Evolutionary conservation across 257 asterid species (phyloP).

Genomic region (Salvia hispanica): DNA sequence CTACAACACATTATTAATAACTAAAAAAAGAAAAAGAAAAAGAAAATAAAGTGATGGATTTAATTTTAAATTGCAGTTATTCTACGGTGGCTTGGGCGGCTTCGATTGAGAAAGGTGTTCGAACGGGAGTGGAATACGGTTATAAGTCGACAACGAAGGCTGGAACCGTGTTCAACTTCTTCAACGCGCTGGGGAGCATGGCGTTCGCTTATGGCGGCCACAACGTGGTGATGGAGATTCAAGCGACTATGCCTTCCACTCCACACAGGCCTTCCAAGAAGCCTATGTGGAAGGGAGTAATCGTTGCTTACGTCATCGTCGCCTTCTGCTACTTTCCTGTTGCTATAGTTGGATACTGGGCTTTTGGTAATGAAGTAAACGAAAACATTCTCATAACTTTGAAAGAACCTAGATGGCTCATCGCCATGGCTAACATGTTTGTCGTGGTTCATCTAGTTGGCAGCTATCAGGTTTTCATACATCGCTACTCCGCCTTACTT

Average conservation of each 20-base stretch:
- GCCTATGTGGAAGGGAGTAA: conserved; percentile 29
- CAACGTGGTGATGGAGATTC: conserved; percentile 28
- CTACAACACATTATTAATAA: not conserved
- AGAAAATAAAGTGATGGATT: too few species aligned
- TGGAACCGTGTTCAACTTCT: not conserved
- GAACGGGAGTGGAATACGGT: conserved; percentile 4
- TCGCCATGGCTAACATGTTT: conserved; percentile 30
- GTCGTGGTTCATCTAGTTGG: conserved; percentile 29
- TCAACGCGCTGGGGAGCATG: conserved; percentile 18
- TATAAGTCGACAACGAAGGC: not conserved
- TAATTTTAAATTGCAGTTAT: not conserved
- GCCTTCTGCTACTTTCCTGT: conserved; percentile 25
- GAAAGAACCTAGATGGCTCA: conserved; percentile 12
- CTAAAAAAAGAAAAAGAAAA: too few species aligned
- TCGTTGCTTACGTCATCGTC: conserved; percentile 6
- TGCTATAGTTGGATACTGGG: conserved; percentile 27
- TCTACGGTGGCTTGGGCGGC: conserved; percentile 18
- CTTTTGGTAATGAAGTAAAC: not conserved
- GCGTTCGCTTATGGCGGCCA: conserved; percentile 25
- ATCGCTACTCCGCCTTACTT: too few species aligned
- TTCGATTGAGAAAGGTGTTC: not conserved
- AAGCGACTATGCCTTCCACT: conserved; percentile 25
- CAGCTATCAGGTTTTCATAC: conserved; percentile 32
- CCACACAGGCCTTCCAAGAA: conserved; percentile 12
- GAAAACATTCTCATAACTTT: conserved; percentile 21